These are phyloP conservation scores for Takakia lepidozioides DNA, from an alignment of 225 moss, liverwort and hornwort species.

Conservation along the genomic window DNA sequence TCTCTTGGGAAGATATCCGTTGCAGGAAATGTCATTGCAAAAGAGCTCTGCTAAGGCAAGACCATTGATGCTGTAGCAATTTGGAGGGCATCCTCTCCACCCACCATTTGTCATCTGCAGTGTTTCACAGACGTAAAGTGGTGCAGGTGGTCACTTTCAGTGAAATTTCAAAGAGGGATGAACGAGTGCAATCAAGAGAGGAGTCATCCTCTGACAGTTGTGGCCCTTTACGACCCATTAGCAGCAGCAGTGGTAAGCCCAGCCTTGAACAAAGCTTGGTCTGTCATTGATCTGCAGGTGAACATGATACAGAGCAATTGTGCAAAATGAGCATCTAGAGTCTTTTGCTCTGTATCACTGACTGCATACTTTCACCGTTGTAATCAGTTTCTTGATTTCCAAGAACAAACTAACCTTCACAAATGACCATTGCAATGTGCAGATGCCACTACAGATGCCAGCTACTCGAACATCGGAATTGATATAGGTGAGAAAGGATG, in stretches of 20 bases:
- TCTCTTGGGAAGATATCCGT: no score
- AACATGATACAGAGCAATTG: constrained; percentile 3
- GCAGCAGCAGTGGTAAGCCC: constrained; percentile 27
- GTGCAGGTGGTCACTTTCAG: constrained; percentile 43
- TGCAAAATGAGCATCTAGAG: background rate
- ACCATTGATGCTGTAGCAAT: no score
- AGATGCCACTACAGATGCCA: constrained; percentile 43
- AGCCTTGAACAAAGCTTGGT: background rate
- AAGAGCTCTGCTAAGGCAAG: no score
- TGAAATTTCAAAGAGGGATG: constrained; percentile 23
- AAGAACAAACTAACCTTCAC: background rate
- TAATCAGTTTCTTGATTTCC: background rate
- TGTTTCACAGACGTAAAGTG: no score
- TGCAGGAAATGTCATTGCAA: no score
- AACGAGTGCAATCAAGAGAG: constrained; percentile 32
- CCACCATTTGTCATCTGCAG: no score
- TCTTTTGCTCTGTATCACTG: background rate
- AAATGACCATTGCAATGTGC: constrained; percentile 21
- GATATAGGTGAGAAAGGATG: constrained; percentile 26
- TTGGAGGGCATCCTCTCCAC: no score
- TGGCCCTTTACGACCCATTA: constrained; percentile 23
- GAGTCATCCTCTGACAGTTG: constrained; percentile 30
- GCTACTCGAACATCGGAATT: constrained; percentile 15
- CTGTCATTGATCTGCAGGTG: no score
- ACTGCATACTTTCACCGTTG: background rate